These are phyloP conservation scores for Hyaloscypha variabilis DNA, from an alignment of 495 filamentous ascomycete species.

Conservation along the genomic window DNA sequence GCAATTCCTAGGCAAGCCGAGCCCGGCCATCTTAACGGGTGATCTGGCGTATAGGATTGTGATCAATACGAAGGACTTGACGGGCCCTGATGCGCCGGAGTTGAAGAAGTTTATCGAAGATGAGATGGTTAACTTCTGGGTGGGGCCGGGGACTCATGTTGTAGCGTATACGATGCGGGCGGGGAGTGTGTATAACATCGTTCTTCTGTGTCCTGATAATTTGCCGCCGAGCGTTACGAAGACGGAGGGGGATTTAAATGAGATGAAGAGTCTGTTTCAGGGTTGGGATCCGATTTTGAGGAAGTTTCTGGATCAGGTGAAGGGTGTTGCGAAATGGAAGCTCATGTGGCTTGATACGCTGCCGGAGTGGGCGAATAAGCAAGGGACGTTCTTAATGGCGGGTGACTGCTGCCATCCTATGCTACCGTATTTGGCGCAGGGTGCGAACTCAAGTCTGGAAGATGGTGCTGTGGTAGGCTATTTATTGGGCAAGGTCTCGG, in stretches of 20 bases:
- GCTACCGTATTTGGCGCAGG: slow-evolving; percentile 68
- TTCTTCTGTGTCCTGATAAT: slow-evolving; percentile 56
- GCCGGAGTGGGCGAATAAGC: slow-evolving; percentile 41
- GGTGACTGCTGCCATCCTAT: slow-evolving; percentile 71
- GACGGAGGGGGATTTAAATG: slow-evolving; percentile 43
- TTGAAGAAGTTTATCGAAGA: slow-evolving; percentile 46
- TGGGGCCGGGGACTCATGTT: slow-evolving; percentile 60
- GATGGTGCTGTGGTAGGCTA: slow-evolving; percentile 56
- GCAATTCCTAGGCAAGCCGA: slow-evolving; percentile 43
- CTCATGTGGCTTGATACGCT: slow-evolving; percentile 47
- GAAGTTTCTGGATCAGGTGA: slow-evolving; percentile 47
- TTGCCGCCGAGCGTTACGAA: slow-evolving; percentile 47
- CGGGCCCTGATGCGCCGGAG: slow-evolving; percentile 45
- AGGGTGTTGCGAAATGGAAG: slow-evolving; percentile 54
- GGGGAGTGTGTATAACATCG: slow-evolving; percentile 59
- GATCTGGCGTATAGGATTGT: slow-evolving; percentile 65
- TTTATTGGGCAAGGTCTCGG: slow-evolving; percentile 51
- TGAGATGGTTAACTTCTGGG: slow-evolving; percentile 70
- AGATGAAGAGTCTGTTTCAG: slow-evolving; percentile 51
- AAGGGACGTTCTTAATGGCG: slow-evolving; percentile 45
- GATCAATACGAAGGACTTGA: slow-evolving; percentile 50
- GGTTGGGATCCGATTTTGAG: slow-evolving; percentile 55
- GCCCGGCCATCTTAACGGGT: slow-evolving; percentile 53
- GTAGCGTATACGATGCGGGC: slow-evolving; percentile 59
- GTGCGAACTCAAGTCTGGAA: slow-evolving; percentile 56